Base-by-base conservation (phyloP, 2,329 filamentous ascomycete genomes). In the Cadophora sp. region DNA sequence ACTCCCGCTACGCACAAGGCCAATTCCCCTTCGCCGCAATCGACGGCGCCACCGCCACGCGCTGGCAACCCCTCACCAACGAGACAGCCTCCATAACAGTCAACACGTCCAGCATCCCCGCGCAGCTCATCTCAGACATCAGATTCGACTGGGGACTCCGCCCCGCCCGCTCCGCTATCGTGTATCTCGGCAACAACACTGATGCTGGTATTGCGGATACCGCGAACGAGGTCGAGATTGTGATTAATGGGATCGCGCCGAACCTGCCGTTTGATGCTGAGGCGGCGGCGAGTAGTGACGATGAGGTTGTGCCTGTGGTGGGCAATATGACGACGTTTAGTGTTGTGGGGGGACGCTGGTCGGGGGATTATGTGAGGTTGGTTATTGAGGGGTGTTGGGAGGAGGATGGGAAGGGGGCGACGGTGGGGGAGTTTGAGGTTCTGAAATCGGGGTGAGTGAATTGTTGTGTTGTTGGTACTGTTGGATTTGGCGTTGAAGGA, bases 1-100 rank as follows among this genome's bases (percentile, higher is more conserved):
- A 80, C 0, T 77, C 83, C 48, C 75, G 77, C 1, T 87, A 84
- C 74, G 79, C 84, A 29, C 85, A 88, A 0, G 91, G 91, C 16
- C 91, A 93, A 77, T 91, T 92, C 79, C 89, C 91, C 1, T 81
- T 91, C 63, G 83, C 85, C 0, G 89, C 88, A 2, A 84, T 91
- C 62, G 90, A 92, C 73, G 90, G 90, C 63, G 88, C 88, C 1
- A 81, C 86, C 5, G 86, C 85, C 22, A 92, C 90, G 0, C 86
- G 86, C 71, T 92, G 90, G 90, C 89, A 91, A 74, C 89, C 90
- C 0, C 75, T 79, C 9, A 81, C 84, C 1, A 85, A 86, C 61
- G 79, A 77, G 0, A 81, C 84, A 4, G 82, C 85, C 31, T 85
- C 84, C 4, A 74, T 92, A 16, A 87, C 86, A 0, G 83, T 92